Base-by-base conservation (phyloP, 1,284 basidiomycete genomes). In the Microbotryomycetes sp. region DNA sequence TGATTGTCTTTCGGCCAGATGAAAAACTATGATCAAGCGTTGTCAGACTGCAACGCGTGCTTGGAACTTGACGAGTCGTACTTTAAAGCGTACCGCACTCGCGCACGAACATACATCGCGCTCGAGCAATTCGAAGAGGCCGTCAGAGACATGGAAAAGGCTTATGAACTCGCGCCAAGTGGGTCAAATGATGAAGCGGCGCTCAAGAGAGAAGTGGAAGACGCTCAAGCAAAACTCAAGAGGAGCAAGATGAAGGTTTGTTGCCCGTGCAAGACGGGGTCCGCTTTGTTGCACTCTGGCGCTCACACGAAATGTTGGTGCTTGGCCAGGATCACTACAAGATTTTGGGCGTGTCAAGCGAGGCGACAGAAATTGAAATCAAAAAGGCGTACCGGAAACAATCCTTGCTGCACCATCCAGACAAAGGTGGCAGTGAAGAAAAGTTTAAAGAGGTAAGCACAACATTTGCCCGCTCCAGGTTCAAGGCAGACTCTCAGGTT, bases 51-150 rank as follows among this genome's bases (percentile, higher is more conserved):
- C 7, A 81, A 85, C 56, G 79, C 79, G 11, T 88, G 88, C 5
- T 80, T 92, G 7, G 66, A 73, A 6, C 80, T 91, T 50, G 75
- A 81, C 61, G 79, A 85, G 0, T 79, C 79, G 29, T 87, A 87
- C 26, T 89, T 86, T 80, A 93, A 93, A 76, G 88, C 89, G 52
- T 78, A 89, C 45, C 85, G 90, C 41, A 91, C 89, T 2, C 85
- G 89, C 45, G 90, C 88, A 5, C 83, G 89, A 3, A 85, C 89
- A 49, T 73, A 87, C 66, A 79, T 90, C 15, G 84, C 85, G 66
- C 77, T 85, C 28, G 89, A 92, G 71, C 80, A 84, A 54, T 91
- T 81, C 73, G 87, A 92, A 41, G 78, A 80, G 0, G 81, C 85
- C 3, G 80, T 92, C 47, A 79, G 79, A 6, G 89, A 91, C 73